These are phyloP conservation scores for Fusarium graminum DNA, from an alignment of 2,329 filamentous ascomycete species.

Conservation along the genomic window DNA sequence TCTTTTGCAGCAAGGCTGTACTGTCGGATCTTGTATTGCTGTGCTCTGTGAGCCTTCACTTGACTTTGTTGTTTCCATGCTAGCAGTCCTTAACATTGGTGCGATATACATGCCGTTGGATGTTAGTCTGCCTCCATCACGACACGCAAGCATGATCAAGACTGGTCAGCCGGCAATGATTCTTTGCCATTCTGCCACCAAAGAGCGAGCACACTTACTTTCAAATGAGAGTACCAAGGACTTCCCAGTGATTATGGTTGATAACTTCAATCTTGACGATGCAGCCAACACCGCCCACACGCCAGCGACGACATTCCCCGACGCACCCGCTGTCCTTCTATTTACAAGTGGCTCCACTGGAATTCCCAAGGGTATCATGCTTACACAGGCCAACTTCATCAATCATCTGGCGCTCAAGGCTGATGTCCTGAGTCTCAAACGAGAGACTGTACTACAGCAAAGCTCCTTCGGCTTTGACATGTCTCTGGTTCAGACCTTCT, in stretches of 20 bases:
- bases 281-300: too few relatives aligned
- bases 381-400: conserved; percentile 5
- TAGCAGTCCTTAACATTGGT: background rate
- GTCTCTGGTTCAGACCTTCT: conserved; percentile 22
- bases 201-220: background rate
- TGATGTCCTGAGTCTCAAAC: background rate
- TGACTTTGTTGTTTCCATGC: conserved; percentile 3
- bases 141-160: background rate
- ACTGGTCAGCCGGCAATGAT: background rate
- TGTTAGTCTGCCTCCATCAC: background rate
- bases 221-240: background rate
- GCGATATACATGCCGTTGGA: conserved; percentile 2
- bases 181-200: background rate
- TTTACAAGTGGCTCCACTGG: conserved; percentile 32
- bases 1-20: background rate
- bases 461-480: conserved; percentile 34
- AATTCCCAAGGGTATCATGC: conserved; percentile 17
- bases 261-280: background rate
- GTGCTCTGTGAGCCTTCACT: background rate
- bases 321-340: conserved; percentile 6
- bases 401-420: conserved; percentile 7
- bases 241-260: background rate
- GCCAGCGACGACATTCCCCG: background rate
- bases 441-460: conserved; percentile 17
- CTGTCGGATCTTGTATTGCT: background rate